Conservation (phyloP, 768 basidiomycete species). For the Pleurotus tuber-regium region DNA sequence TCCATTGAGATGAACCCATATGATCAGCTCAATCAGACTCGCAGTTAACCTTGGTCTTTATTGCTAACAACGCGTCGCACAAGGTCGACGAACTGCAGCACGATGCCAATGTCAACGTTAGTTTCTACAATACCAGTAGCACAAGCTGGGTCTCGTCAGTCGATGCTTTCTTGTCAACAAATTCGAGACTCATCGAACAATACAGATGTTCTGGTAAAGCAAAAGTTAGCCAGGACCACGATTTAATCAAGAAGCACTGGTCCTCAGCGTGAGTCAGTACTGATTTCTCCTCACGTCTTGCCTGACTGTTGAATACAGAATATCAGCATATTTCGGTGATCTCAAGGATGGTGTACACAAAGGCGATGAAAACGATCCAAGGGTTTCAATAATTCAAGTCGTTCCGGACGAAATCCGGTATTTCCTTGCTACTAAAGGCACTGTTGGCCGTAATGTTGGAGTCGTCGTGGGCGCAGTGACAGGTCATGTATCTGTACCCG, state of each 20-base stretch:
- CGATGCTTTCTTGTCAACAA: too few species aligned
- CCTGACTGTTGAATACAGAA: constrained; percentile 30
- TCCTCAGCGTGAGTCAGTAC: constrained; percentile 43
- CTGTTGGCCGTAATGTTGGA: constrained; percentile 57
- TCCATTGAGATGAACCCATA: neutral
- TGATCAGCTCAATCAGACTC: constrained; percentile 39
- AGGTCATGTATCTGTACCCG: constrained; percentile 65
- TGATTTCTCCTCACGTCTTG: neutral
- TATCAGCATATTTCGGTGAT: constrained; percentile 82
- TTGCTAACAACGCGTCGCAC: constrained; percentile 69
- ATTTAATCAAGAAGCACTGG: constrained; percentile 65
- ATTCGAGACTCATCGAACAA: too few species aligned
- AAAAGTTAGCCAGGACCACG: constrained; percentile 58
- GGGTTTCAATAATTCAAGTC: constrained; percentile 77
- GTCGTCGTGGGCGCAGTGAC: constrained; percentile 56
- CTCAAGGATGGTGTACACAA: constrained; percentile 82
- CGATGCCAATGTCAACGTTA: constrained; percentile 77
- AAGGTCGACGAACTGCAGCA: constrained; percentile 79
- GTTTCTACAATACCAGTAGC: constrained; percentile 64
- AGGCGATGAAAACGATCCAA: constrained; percentile 77
- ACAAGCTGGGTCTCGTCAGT: constrained; percentile 74
- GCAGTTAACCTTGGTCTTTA: constrained; percentile 59
- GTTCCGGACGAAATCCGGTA: constrained; percentile 80
- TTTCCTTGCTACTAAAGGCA: constrained; percentile 66
- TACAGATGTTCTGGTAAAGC: constrained; percentile 78